Evolutionary conservation across 768 basidiomycete species (phyloP), one percentile per base, ranked within the genome.

Genomic region (Punctularia strigosozonata): DNA sequence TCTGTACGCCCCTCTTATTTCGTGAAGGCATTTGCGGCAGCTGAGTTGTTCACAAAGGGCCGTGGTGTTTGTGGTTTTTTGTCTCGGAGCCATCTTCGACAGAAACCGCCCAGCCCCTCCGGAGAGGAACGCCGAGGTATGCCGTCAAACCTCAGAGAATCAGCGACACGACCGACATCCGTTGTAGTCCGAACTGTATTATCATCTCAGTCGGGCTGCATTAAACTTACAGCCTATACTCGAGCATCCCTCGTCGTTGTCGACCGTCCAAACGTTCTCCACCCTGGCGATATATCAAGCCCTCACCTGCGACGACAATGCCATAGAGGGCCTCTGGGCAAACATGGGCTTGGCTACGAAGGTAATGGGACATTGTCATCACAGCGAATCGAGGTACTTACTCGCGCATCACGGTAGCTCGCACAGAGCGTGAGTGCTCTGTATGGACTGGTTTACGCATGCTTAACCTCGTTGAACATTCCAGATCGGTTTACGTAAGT

Each of bases 211-310:
- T 5, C 72, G 80, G 40, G 78, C 75, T 1, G 70, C 80, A 17
- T 49, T 86, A 49, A 74, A 69, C 25, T 53, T 84, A 19, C 76
- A 81, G 47, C 79, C 79, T 1, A 71, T 84, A 2, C 48, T 82
- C 39, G 81, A 83, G 38, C 63, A 78, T 5, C 76, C 82, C 0
- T 80, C 82, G 0, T 73, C 73, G n/a, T 74, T 84, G 2, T 62
- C 75, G 17, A 83, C 80, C 0, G 69, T 83, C 6, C 81, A 84
- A 53, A 66, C 76, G 0, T 50, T 85, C 31, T 67, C 73, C 10
- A 51, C 83, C 40, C 73, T 85, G 64, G 79, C 68, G 1, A 81
- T 85, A 36, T 83, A 77, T 43, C 71, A 82, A 51, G 81, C 80
- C 1, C 48, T 84, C 26, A 69, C 68, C 44, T 73, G 73, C 4